Percentiles rank a stretch among this genome's conserved stretches.
Evolutionary conservation across 495 filamentous ascomycete species (phyloP).

Genomic region (Platismatia glauca): DNA sequence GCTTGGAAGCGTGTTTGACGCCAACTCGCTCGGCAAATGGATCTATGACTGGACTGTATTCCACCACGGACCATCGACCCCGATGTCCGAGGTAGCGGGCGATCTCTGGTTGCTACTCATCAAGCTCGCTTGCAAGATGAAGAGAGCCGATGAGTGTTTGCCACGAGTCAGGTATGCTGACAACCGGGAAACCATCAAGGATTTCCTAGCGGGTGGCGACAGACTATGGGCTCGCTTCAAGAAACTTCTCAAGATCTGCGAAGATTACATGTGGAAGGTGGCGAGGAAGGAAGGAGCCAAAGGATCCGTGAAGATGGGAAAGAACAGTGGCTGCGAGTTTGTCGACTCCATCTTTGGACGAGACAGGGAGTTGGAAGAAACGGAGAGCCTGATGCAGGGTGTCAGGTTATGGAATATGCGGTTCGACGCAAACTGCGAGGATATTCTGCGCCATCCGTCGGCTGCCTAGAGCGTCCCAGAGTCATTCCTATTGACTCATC

Average conservation of each 20-base stretch:
- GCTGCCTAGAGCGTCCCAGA: slow-evolving; percentile 2
- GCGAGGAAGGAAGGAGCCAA: slow-evolving; percentile 57
- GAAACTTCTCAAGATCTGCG: slow-evolving; percentile 79
- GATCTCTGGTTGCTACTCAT: slow-evolving; percentile 93
- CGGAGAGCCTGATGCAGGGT: slow-evolving; percentile 89
- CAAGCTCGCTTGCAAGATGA: slow-evolving; percentile 91
- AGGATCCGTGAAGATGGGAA: slow-evolving; percentile 70
- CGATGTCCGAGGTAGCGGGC: slow-evolving; percentile 86
- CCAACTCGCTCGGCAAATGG: slow-evolving; percentile 97
- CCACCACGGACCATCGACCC: slow-evolving; percentile 72
- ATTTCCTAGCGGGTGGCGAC: slow-evolving; percentile 88
- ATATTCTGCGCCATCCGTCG: slow-evolving; percentile 59
- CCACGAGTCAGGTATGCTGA: slow-evolving; percentile 61
- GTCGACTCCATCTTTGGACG: slow-evolving; percentile 94
- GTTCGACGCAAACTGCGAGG: slow-evolving; percentile 94
- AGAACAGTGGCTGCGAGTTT: slow-evolving; percentile 90
- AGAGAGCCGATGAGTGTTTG: slow-evolving; percentile 77
- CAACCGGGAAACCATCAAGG: slow-evolving; percentile 72
- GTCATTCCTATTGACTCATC: slow-evolving; percentile 8
- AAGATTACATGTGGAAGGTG: slow-evolving; percentile 83
- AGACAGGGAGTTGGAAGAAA: slow-evolving; percentile 82
- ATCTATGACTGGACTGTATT: slow-evolving; percentile 99
- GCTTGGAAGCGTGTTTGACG: slow-evolving; percentile 91
- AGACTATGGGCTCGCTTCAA: slow-evolving; percentile 79
- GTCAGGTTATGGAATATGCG: slow-evolving; percentile 91